Conservation (phyloP, 2,329 filamentous ascomycete species). For the Aureobasidium sp. region DNA sequence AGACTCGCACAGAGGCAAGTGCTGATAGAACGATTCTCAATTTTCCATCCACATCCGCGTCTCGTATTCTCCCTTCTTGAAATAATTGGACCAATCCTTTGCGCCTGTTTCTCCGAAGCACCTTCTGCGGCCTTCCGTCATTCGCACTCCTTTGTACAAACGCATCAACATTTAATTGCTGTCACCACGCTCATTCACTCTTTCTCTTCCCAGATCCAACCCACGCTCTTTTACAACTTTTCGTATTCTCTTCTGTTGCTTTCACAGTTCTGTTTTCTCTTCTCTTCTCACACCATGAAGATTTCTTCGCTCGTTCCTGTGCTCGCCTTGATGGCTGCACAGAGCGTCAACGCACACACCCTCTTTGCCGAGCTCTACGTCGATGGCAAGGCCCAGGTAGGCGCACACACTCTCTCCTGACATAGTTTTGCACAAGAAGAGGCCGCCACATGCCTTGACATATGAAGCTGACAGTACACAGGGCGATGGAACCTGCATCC, state of each 20-base stretch:
- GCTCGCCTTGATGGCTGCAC: conserved; percentile 18
- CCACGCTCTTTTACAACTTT: conserved; percentile 1
- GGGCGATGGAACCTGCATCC: conserved; percentile 65
- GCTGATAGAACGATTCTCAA: neutral
- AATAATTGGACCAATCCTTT: neutral
- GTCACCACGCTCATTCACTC: conserved; percentile 2
- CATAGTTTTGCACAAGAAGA: neutral
- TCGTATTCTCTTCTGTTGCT: neutral
- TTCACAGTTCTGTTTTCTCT: neutral
- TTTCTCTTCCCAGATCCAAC: neutral
- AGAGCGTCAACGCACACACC: conserved; percentile 42
- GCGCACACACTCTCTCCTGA: neutral
- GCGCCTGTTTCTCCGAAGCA: neutral
- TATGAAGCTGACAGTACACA: conserved; percentile 27
- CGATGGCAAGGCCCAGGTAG: conserved; percentile 46
- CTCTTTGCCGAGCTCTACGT: conserved; percentile 58
- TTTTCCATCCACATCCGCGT: neutral
- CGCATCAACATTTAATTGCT: conserved; percentile 7
- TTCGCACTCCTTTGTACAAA: conserved; percentile 8
- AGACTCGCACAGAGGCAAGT: neutral
- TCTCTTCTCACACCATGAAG: conserved; percentile 16
- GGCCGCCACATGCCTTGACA: neutral
- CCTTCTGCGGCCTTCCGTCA: conserved; percentile 1
- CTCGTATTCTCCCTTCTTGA: conserved; percentile 3
- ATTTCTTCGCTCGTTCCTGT: conserved; percentile 12